phyloP scores from a whole-genome alignment of 495 filamentous ascomycete genomes.

The Achaetomiella virescens region DNA sequence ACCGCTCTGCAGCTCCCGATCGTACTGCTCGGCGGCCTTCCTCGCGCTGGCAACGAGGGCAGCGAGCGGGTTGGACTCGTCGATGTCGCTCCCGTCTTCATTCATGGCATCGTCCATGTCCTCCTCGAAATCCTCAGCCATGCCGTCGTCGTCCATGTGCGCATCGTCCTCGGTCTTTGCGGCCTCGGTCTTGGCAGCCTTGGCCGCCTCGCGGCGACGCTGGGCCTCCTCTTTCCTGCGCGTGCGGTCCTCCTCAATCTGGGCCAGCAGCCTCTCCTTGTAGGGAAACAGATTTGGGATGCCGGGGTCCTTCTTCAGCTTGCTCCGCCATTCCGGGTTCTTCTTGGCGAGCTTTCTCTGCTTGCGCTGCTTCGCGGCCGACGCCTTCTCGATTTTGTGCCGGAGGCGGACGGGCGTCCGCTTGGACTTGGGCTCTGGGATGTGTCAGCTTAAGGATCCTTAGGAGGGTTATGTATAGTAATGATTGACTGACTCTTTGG shows the following conservation, averaged over 20 bases:
- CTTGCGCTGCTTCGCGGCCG: slow-evolving; percentile 85
- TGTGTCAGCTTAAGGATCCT: not conserved
- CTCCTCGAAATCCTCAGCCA: slow-evolving; percentile 27
- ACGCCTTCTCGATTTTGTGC: slow-evolving; percentile 93
- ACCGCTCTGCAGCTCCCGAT: slow-evolving; percentile 51
- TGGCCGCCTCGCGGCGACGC: slow-evolving; percentile 64
- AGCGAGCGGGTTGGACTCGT: slow-evolving; percentile 77
- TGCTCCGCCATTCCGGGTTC: slow-evolving; percentile 92
- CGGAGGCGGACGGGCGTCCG: slow-evolving; percentile 78
- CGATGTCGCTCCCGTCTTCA: slow-evolving; percentile 42
- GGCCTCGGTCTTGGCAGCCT: slow-evolving; percentile 48
- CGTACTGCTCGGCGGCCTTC: slow-evolving; percentile 78
- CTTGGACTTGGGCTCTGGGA: slow-evolving; percentile 89
- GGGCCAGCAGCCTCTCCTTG: slow-evolving; percentile 88
- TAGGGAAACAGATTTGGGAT: slow-evolving; percentile 97
- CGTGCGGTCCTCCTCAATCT: slow-evolving; percentile 83
- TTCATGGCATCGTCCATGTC: slow-evolving; percentile 38
- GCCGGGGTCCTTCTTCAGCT: slow-evolving; percentile 92
- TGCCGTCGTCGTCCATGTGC: slow-evolving; percentile 37
- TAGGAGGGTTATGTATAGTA: not conserved
- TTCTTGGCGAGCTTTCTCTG: slow-evolving; percentile 80
- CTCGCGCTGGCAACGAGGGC: slow-evolving; percentile 86
- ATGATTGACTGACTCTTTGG: slow-evolving; percentile 40
- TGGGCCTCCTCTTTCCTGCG: slow-evolving; percentile 73
- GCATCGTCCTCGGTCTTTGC: slow-evolving; percentile 36